Percentiles rank a stretch among this genome's conserved stretches.
phyloP scores from a whole-genome alignment of 306 rosid species.

The Cicer yamashitae region DNA sequence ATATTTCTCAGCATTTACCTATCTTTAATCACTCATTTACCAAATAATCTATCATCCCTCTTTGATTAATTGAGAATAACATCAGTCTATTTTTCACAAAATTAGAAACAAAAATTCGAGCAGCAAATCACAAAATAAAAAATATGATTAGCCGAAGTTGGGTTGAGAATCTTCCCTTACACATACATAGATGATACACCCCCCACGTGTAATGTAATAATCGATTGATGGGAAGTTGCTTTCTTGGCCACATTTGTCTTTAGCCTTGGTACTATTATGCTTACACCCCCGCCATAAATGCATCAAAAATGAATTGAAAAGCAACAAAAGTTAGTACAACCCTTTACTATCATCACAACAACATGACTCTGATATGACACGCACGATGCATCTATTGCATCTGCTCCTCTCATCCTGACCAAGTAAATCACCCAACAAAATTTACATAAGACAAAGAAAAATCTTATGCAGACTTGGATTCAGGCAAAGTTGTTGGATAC shows the following conservation, averaged over 20 bases:
- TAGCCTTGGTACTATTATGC: constrained; percentile 45
- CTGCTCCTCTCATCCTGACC: constrained; percentile 42
- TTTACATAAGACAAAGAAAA: constrained; percentile 29
- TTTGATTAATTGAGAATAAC: neutral
- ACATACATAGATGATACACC: too few species aligned
- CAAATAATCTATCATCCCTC: neutral
- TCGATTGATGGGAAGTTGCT: constrained; percentile 48
- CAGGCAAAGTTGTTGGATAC: constrained; percentile 32
- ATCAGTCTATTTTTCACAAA: neutral
- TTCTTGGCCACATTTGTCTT: constrained; percentile 49
- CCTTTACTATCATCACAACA: constrained; percentile 35
- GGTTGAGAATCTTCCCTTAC: constrained; percentile 38
- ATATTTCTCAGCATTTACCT: too few species aligned
- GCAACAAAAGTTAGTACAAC: constrained; percentile 48
- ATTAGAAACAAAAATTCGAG: neutral
- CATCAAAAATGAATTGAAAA: constrained; percentile 47
- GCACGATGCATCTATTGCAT: constrained; percentile 47
- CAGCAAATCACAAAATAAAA: neutral
- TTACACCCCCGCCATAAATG: constrained; percentile 51
- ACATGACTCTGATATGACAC: constrained; percentile 49
- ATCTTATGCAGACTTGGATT: constrained; percentile 11
- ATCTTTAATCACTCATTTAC: neutral
- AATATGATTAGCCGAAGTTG: constrained; percentile 26
- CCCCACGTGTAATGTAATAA: neutral
- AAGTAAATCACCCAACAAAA: constrained; percentile 30